A percentile compares a stretch with the other conserved stretches of the same genome.
These are phyloP conservation scores for Lentinula detonsa DNA, from an alignment of 768 basidiomycete species.

Conservation along the genomic window DNA sequence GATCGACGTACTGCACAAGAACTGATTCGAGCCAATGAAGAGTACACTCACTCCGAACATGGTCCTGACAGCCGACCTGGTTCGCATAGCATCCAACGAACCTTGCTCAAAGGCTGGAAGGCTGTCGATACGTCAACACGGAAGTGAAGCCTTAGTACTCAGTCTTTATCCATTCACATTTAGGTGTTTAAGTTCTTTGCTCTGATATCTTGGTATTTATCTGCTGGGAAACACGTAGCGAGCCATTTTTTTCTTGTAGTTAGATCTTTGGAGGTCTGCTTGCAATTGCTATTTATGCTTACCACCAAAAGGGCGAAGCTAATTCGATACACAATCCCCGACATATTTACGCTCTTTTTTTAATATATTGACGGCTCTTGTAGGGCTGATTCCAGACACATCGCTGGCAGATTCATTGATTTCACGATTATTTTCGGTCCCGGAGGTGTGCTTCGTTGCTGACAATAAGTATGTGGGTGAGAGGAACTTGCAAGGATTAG, in stretches of 20 bases:
- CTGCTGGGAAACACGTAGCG: not conserved
- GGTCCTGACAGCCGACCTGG: slow-evolving; percentile 22
- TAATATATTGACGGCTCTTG: not conserved
- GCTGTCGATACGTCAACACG: slow-evolving; percentile 32
- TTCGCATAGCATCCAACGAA: slow-evolving; percentile 29
- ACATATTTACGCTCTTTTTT: not conserved
- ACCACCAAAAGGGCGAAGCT: not conserved
- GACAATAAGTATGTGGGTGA: no score
- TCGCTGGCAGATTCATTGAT: no score
- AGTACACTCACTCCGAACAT: slow-evolving; percentile 27
- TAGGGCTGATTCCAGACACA: not conserved
- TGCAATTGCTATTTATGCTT: not conserved
- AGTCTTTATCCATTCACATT: not conserved
- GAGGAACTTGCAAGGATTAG: no score
- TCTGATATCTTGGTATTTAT: not conserved
- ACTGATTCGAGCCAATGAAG: slow-evolving; percentile 31
- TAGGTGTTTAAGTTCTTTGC: not conserved
- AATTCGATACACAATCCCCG: not conserved
- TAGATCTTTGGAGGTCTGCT: not conserved
- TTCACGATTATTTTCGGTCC: no score
- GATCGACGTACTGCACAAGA: slow-evolving; percentile 54
- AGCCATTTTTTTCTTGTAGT: not conserved
- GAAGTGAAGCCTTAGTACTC: slow-evolving; percentile 4
- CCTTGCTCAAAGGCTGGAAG: slow-evolving; percentile 35
- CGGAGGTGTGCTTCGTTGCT: no score